phyloP scores from a whole-genome alignment of 805 yeast genomes.

The Yamadazyma philogaea region DNA sequence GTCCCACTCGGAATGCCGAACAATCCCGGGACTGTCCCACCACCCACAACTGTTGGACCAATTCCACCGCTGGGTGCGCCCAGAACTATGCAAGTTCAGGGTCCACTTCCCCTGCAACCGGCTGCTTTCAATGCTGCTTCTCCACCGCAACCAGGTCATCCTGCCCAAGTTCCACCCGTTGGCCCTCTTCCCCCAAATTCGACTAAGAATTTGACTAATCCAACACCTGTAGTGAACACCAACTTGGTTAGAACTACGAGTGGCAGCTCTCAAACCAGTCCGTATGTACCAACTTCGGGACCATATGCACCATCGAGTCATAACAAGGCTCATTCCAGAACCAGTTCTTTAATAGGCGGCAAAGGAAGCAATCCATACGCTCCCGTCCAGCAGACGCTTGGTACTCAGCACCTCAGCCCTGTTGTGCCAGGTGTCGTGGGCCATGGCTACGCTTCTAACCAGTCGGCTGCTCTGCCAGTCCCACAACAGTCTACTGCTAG shows the following conservation, averaged over 20 bases:
- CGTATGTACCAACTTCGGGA: slow-evolving; percentile 43
- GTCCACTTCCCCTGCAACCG: slow-evolving; percentile 1
- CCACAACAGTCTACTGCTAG: slow-evolving; percentile 4
- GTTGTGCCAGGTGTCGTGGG: slow-evolving; percentile 1
- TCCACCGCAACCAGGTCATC: background rate
- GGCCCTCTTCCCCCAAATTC: background rate
- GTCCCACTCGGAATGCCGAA: background rate
- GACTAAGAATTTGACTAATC: slow-evolving; percentile 9
- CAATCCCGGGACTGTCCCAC: background rate
- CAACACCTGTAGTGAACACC: slow-evolving; percentile 21
- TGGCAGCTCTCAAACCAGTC: slow-evolving; percentile 27
- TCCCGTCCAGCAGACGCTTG: slow-evolving; percentile 17
- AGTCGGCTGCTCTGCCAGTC: background rate
- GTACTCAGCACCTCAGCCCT: background rate
- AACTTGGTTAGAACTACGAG: slow-evolving; percentile 21
- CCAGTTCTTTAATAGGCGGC: slow-evolving; percentile 38
- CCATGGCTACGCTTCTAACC: slow-evolving; percentile 1
- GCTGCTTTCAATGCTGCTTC: background rate
- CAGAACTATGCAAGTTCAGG: background rate
- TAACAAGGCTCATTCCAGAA: slow-evolving; percentile 36
- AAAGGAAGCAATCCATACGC: slow-evolving; percentile 43
- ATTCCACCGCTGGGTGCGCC: background rate
- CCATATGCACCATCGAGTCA: slow-evolving; percentile 41
- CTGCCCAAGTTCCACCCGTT: background rate
- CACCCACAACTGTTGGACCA: slow-evolving; percentile 1